Evolutionary conservation across 768 basidiomycete genomes (phyloP).

Genomic region (Boletus sp.): DNA sequence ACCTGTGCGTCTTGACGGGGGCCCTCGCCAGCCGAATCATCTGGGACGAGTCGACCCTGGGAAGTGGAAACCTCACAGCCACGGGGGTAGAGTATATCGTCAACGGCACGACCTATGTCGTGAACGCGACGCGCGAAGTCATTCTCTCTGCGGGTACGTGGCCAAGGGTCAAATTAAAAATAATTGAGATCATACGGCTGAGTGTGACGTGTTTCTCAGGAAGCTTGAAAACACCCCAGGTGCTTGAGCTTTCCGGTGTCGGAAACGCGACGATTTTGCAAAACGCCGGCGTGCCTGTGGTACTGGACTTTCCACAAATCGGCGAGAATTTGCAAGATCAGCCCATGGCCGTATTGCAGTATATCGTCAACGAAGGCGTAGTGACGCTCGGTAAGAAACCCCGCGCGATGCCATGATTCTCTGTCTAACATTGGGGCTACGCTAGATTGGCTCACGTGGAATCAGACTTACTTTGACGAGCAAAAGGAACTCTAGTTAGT

Average conservation of each 20-base stretch:
- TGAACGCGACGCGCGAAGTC: not conserved
- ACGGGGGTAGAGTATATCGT: not conserved
- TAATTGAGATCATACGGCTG: not conserved
- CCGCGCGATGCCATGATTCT: not conserved
- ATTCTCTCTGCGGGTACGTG: not conserved
- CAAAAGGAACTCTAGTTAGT: not conserved
- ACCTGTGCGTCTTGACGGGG: not conserved
- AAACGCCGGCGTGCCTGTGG: not conserved
- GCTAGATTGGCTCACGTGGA: not conserved
- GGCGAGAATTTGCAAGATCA: slow-evolving; percentile 5
- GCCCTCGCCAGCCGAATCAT: not conserved
- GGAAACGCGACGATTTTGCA: not conserved
- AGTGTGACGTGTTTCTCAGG: not conserved
- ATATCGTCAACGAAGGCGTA: not conserved
- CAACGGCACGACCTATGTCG: not conserved
- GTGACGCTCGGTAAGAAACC: not conserved
- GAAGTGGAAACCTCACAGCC: not conserved
- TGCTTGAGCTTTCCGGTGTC: not conserved
- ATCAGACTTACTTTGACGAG: not conserved
- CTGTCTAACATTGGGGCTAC: not conserved
- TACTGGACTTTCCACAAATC: not conserved
- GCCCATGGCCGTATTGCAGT: not conserved
- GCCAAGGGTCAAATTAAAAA: too few species aligned
- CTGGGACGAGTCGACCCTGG: not conserved
- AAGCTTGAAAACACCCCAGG: not conserved